These are phyloP conservation scores for Symbiotaphrina buchneri DNA, from an alignment of 495 filamentous ascomycete species.

Conservation along the genomic window DNA sequence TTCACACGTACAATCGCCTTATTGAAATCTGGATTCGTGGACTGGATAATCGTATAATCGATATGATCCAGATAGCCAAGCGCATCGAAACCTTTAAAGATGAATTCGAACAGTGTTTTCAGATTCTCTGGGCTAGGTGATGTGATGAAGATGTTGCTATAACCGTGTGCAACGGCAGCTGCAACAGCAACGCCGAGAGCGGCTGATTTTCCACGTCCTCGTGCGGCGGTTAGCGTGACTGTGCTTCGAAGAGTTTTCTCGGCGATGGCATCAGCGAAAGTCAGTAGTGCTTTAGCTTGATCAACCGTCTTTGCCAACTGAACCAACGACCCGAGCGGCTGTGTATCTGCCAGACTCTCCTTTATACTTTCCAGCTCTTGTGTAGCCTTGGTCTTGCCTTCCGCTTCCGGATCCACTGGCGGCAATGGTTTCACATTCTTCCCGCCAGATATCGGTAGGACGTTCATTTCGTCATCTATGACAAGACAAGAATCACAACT, in stretches of 20 bases:
- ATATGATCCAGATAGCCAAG: slow-evolving; percentile 80
- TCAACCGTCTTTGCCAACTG: slow-evolving; percentile 75
- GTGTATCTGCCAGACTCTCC: slow-evolving; percentile 60
- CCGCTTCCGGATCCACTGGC: slow-evolving; percentile 39
- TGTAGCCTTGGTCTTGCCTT: slow-evolving; percentile 36
- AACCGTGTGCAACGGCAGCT: slow-evolving; percentile 83
- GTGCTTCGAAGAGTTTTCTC: slow-evolving; percentile 92
- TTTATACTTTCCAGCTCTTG: slow-evolving; percentile 74
- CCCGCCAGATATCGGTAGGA: slow-evolving; percentile 89
- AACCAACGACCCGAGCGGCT: slow-evolving; percentile 67
- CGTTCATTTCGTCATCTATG: slow-evolving; percentile 94
- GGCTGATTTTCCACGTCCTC: slow-evolving; percentile 94
- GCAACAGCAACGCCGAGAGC: slow-evolving; percentile 86
- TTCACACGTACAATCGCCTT: slow-evolving; percentile 97
- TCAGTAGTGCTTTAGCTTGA: slow-evolving; percentile 84
- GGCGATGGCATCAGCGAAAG: slow-evolving; percentile 87
- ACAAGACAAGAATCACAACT: slow-evolving; percentile 89
- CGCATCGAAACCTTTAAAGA: slow-evolving; percentile 96
- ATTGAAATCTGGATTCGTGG: slow-evolving; percentile 95
- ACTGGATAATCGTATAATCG: slow-evolving; percentile 96
- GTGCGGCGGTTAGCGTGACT: slow-evolving; percentile 77
- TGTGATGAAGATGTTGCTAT: slow-evolving; percentile 98
- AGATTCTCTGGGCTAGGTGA: slow-evolving; percentile 96
- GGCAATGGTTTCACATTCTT: slow-evolving; percentile 75
- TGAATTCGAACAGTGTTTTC: slow-evolving; percentile 94